Evolutionary conservation across 805 yeast species (phyloP), one percentile per base, ranked within the genome.

Genomic region (Ogataea pini): DNA sequence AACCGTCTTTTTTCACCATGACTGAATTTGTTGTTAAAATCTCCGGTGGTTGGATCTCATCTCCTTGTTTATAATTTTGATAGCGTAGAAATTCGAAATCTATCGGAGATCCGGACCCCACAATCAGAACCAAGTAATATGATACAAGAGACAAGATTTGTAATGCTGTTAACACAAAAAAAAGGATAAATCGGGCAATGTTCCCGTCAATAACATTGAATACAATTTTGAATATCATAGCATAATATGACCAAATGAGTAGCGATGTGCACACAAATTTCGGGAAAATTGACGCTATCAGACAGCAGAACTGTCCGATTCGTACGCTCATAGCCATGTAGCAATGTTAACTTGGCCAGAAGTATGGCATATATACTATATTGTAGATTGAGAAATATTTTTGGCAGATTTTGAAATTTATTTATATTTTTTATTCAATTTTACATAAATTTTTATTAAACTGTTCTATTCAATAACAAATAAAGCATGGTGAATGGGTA

Each of bases 31-130:
- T 64, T 18, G 59, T 56, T 20, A 74, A 67, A 54, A 63, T 64
- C 29, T 63, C 64, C 3, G 83, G 83, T 5, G 82, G 82, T 8
- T 56, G 46, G 10, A 53, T 49, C 8, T 42, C 32, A 14, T 60
- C 61, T 2, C 60, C 62, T 8, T 48, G 52, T 10, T 32, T 42
- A 44, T 55, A 58, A 24, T 40, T 47, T 18, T 48, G 48, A 7
- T 54, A 48, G 14, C 59, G 44, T 8, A 85, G 63, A 34, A 71
- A 77, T 0, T 71, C 66, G 54, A 71, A 82, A 51, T 84, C 89
- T 16, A 70, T 51, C 0, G 92, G 89, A 14, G 85, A 78, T 0
- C 92, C 92, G 0, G 86, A 76, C 0, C 89, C 89, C 1, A 66
- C 65, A 1, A 28, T n/a, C 1, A 83, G 71, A 3, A 83, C 77